Percentiles rank a stretch among this genome's conserved stretches.
Evolutionary conservation across 441 rosid species (phyloP).

Genomic region (Aquilaria agallochum): DNA sequence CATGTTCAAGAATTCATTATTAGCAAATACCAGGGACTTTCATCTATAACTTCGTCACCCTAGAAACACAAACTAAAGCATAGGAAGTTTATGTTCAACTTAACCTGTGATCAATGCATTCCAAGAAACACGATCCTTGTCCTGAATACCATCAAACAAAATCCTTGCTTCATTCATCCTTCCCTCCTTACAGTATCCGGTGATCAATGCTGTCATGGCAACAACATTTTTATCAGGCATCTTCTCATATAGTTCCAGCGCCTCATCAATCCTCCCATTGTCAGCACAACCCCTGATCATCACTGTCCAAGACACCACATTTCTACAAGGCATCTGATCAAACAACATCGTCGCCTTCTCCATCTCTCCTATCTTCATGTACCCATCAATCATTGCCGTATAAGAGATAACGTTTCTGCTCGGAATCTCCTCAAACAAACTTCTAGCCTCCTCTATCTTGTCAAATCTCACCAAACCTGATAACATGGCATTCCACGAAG

Average conservation of each 20-base stretch:
- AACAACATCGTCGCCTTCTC: slow-evolving; percentile 26
- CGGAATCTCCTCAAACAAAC: slow-evolving; percentile 21
- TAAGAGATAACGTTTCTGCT: slow-evolving; percentile 30
- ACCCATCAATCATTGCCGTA: slow-evolving; percentile 32
- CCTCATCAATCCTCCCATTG: slow-evolving; percentile 19
- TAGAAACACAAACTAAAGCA: background rate
- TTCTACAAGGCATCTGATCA: slow-evolving; percentile 21
- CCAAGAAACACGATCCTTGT: slow-evolving; percentile 20
- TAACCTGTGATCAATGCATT: slow-evolving; percentile 27
- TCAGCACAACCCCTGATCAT: slow-evolving; percentile 31
- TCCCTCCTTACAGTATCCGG: slow-evolving; percentile 21
- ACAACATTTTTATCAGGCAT: slow-evolving; percentile 23
- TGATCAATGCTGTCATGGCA: slow-evolving; percentile 21
- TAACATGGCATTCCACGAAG: slow-evolving; percentile 28
- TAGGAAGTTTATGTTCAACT: background rate
- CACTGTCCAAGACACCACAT: slow-evolving; percentile 30
- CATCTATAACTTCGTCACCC: background rate
- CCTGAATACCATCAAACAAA: slow-evolving; percentile 23
- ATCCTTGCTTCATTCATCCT: slow-evolving; percentile 24
- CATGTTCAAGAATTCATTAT: background rate
- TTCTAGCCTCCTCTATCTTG: slow-evolving; percentile 22
- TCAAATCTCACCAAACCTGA: slow-evolving; percentile 25
- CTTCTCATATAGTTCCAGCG: slow-evolving; percentile 17
- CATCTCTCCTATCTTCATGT: slow-evolving; percentile 21
- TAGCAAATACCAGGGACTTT: background rate